Base-by-base conservation (phyloP, 2,329 filamentous ascomycete genomes). In the Mycogone perniciosa region DNA sequence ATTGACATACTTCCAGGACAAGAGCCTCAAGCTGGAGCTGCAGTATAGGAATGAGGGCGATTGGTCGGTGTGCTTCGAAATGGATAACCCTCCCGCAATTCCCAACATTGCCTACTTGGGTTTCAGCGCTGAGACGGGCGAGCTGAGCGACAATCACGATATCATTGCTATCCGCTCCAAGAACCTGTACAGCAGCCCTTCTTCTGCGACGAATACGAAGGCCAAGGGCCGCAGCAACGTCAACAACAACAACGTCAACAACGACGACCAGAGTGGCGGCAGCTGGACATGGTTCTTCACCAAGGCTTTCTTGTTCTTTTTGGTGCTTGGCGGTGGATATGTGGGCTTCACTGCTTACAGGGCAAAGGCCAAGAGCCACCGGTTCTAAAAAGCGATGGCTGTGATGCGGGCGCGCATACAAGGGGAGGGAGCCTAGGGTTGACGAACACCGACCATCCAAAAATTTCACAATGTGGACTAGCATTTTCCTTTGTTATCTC, bases 71-170 rank as follows among this genome's bases (percentile, higher is more conserved):
- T 99, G 93, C 79, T 99, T 99, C 73, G 85, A 88, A 63, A 81
- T 80, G 20, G 77, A 77, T 54, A 71, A 82, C 54, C 81, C 81
- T 33, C 86, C 87, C 31, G 84, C 88, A 61, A 86, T 99, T 58
- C 93, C 93, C 49, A 76, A 82, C 52, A 83, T 87, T 44, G 78
- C 82, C 34, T 89, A 89, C 67, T 81, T 89, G 29, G 86, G 85
- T 52, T 89, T 89, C 72, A 86, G 81, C 60, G 86, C 89, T 51
- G 92, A 97, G 76, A 97, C 93, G 11, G 93, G 93, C 64, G 92
- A 99, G 75, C 81, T 99, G 58, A 89, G 85, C 70, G 93, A 99
- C 73, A 96, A 96, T 77, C 92, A 96, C 77, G 93, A 99, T 72
- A 95, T 99, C 69, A 83, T 97, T 66, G 86, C 83, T 46, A 80